phyloP scores from a whole-genome alignment of 768 basidiomycete genomes.

The Phylloporus rhodoxanthus region DNA sequence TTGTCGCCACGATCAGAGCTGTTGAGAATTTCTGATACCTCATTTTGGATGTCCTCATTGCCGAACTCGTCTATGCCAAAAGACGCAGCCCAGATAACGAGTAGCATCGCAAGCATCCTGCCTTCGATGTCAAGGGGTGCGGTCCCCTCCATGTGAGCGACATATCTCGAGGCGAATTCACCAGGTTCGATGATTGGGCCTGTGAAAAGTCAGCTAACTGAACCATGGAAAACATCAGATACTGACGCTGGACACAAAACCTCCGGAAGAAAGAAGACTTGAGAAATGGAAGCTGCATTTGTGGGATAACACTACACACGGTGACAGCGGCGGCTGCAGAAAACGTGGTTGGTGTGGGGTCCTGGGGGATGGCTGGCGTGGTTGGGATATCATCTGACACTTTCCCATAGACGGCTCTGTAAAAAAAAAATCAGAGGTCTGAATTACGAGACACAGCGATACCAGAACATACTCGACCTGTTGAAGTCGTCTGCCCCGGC shows the following conservation, averaged over 20 bases:
- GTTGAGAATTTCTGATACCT: slow-evolving; percentile 1
- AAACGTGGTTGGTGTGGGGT: slow-evolving; percentile 10
- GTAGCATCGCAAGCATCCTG: slow-evolving; percentile 67
- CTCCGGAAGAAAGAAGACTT: slow-evolving; percentile 77
- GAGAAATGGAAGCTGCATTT: slow-evolving; percentile 74
- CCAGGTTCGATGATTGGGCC: slow-evolving; percentile 80
- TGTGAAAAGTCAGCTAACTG: slow-evolving; percentile 29
- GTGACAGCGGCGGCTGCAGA: slow-evolving; percentile 1
- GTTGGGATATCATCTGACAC: slow-evolving; percentile 38
- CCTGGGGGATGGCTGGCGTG: slow-evolving; percentile 19
- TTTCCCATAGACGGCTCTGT: slow-evolving; percentile 76
- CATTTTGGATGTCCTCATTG: slow-evolving; percentile 32
- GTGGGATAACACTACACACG: slow-evolving; percentile 52
- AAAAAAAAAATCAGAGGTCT: slow-evolving; percentile 2
- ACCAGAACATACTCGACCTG: slow-evolving; percentile 67
- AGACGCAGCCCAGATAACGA: slow-evolving; percentile 85
- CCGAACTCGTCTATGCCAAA: slow-evolving; percentile 82
- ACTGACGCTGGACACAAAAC: slow-evolving; percentile 79
- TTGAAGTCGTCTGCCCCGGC: slow-evolving; percentile 73
- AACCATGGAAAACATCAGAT: slow-evolving; percentile 1
- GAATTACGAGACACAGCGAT: neutral
- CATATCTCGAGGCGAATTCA: slow-evolving; percentile 73
- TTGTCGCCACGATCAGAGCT: slow-evolving; percentile 22
- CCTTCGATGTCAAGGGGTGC: slow-evolving; percentile 66
- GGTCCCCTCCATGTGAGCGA: slow-evolving; percentile 57